Evolutionary conservation across 331 rosid species (phyloP).

Genomic region (Pyrus hybrid): DNA sequence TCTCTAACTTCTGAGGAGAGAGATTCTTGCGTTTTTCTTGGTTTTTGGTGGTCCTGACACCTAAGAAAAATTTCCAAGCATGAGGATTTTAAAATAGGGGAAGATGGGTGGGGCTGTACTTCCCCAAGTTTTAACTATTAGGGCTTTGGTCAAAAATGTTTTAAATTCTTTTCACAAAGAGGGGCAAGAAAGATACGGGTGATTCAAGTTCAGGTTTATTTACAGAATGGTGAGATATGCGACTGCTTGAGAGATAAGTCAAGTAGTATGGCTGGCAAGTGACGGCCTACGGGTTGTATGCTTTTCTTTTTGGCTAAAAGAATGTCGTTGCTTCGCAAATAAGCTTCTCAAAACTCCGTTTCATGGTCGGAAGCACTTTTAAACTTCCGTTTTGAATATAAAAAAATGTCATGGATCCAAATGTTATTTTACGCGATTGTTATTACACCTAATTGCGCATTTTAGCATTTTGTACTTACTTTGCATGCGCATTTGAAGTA

Average conservation of each 20-base stretch:
- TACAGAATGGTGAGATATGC: neutral
- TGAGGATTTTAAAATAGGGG: neutral
- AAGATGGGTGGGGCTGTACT: conserved; percentile 17
- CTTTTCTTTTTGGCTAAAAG: neutral
- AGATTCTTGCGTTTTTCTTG: conserved; percentile 10
- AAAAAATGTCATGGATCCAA: neutral
- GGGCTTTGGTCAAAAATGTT: too few relatives aligned
- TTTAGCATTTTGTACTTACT: too few relatives aligned
- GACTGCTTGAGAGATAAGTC: neutral
- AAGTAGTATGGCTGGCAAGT: neutral
- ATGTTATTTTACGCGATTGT: too few relatives aligned
- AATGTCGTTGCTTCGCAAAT: neutral
- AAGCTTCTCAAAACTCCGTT: neutral
- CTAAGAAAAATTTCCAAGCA: conserved; percentile 20
- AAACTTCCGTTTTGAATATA: too few relatives aligned
- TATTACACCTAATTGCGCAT: neutral
- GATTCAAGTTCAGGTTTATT: neutral
- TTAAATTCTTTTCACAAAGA: neutral
- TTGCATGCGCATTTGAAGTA: neutral
- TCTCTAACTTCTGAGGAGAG: conserved; percentile 3
- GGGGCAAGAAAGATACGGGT: neutral
- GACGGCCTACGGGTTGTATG: neutral
- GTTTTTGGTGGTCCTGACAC: conserved; percentile 24
- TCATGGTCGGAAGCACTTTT: neutral
- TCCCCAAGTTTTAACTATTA: conserved; percentile 6